Evolutionary conservation across 2,329 filamentous ascomycete genomes (phyloP).

Genomic region (Venturia asperata): DNA sequence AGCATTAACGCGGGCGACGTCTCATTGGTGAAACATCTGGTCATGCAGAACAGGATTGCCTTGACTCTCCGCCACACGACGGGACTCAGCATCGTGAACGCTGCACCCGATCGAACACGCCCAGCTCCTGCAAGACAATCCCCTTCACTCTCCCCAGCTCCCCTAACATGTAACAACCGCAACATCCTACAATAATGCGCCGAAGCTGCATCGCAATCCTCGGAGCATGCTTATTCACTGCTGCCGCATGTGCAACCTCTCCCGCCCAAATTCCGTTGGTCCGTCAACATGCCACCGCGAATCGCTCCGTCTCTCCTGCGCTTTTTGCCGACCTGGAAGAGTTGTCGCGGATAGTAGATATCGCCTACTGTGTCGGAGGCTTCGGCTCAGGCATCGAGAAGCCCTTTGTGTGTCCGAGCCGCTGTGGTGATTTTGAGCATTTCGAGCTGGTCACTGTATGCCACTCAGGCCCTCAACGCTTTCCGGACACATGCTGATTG

Average conservation of each 20-base stretch:
- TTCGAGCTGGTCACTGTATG: conserved; percentile 64
- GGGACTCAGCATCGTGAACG: background rate
- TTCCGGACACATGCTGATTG: conserved; percentile 17
- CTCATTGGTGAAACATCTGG: too few relatives aligned
- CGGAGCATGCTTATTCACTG: conserved; percentile 8
- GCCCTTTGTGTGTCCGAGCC: conserved; percentile 78
- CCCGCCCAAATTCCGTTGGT: conserved; percentile 16
- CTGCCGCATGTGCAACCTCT: conserved; percentile 11
- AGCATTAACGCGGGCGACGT: too few relatives aligned
- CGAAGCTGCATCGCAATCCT: background rate
- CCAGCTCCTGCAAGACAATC: background rate
- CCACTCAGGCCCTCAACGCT: conserved; percentile 17
- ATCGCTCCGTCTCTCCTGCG: conserved; percentile 46
- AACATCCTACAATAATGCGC: background rate
- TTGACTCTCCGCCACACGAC: background rate
- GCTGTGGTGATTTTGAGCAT: conserved; percentile 73
- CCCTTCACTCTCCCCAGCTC: background rate
- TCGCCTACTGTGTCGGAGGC: conserved; percentile 84
- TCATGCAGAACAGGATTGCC: background rate
- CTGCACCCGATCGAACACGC: background rate
- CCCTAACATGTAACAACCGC: conserved; percentile 8
- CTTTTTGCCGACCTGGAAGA: conserved; percentile 82
- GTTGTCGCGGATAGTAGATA: conserved; percentile 83
- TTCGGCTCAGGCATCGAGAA: conserved; percentile 74
- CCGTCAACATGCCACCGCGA: conserved; percentile 17